These are phyloP conservation scores for Helminthosporium solani DNA, from an alignment of 2,329 filamentous ascomycete genomes.

Conservation along the genomic window DNA sequence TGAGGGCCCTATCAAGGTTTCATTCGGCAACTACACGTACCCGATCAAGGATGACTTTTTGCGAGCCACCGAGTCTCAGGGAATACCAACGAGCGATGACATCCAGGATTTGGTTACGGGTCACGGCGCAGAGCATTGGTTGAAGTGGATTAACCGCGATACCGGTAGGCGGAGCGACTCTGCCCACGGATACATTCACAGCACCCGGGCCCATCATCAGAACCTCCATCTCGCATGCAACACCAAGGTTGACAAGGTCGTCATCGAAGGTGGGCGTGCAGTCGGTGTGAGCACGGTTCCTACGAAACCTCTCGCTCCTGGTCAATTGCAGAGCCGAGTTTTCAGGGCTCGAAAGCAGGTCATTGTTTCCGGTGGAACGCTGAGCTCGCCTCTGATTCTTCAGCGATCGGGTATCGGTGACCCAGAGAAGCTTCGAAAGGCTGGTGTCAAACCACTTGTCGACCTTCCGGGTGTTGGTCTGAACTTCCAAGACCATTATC, in stretches of 20 bases:
- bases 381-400: slow-evolving; percentile 72
- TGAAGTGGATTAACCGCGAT: slow-evolving; percentile 78
- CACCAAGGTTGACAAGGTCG: slow-evolving; percentile 75
- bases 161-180: slow-evolving; percentile 73
- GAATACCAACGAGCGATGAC: slow-evolving; percentile 73
- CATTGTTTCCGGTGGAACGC: slow-evolving; percentile 69
- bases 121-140: slow-evolving; percentile 75
- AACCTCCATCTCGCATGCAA: slow-evolving; percentile 74
- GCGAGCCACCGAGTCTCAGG: slow-evolving; percentile 69
- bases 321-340: slow-evolving; percentile 53
- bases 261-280: slow-evolving; percentile 70
- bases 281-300: slow-evolving; percentile 70
- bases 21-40: slow-evolving; percentile 76
- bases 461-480: slow-evolving; percentile 72
- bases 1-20: slow-evolving; percentile 79
- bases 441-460: slow-evolving; percentile 67
- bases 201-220: slow-evolving; percentile 67
- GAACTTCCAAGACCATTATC: slow-evolving; percentile 75
- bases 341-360: slow-evolving; percentile 73
- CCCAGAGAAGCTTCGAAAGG: slow-evolving; percentile 68
- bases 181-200: slow-evolving; percentile 76
- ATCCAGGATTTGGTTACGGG: slow-evolving; percentile 69
- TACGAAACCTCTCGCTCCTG: slow-evolving; percentile 66
- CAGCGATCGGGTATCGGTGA: slow-evolving; percentile 75
- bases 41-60: slow-evolving; percentile 82